Evolutionary conservation across 495 filamentous ascomycete genomes (phyloP), one percentile per base, ranked within the genome.

Genomic region (Staphylotrichum tortipilum): DNA sequence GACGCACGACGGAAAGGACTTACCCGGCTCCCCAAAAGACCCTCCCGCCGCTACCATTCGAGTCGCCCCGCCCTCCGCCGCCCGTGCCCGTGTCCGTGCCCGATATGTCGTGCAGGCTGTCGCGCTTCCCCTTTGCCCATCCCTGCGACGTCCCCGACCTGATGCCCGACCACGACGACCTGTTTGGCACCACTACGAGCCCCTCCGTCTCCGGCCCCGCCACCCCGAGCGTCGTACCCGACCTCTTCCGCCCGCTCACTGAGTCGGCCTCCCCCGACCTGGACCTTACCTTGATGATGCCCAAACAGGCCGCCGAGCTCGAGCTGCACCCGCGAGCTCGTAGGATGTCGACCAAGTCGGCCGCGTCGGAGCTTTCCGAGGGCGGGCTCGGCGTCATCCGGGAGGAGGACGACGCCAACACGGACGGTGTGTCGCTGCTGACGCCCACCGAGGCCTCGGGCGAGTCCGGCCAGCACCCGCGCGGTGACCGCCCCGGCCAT

Each of bases 81-180:
- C 44, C 33, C n/a, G n/a, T n/a, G n/a, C n/a, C n/a, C n/a, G n/a
- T n/a, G n/a, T n/a, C n/a, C n/a, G n/a, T n/a, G 36, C 38, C 40
- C 12, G 22, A 40, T n/a, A 56, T 52, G 54, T 52, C 49, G 24
- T 56, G 54, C 45, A 44, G 54, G 34, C 38, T 56, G 21, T 52
- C 54, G 21, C 39, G 31, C 7, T 48, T 52, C 17, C 54, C 54
- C 17, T 56, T 44, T 24, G 14, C 31, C 10, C 54, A 56, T 4
- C 54, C 54, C 24, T 49, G 44, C 40, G 54, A 56, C 7, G 31
- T 56, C 11, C 54, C 53, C 36, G 54, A 53, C 39, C 33, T 57
- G 47, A 42, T 60, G 35, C 39, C 38, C 5, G 57, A 56, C 35
- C 44, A 54, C 1, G 53, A 56, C 3, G 49, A 48, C 34, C 34